Base-by-base conservation (phyloP, 257 asterid genomes). In the Parsonsia alboflavescens region DNA sequence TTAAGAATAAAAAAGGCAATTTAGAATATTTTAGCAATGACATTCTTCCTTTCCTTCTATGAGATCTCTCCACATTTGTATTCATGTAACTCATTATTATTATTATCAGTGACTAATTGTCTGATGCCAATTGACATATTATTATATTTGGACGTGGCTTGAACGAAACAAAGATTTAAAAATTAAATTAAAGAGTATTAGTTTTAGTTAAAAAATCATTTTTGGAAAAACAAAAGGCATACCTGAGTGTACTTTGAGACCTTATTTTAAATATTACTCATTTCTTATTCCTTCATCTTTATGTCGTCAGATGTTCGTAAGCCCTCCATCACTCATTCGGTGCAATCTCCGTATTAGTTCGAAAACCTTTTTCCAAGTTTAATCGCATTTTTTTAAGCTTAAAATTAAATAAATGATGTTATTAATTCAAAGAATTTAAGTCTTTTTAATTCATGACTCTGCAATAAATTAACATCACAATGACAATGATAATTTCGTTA, bases 281-380 rank as follows among this genome's bases (percentile, higher is more conserved):
- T 33, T 33, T 33, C 39, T 49, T 77, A 7, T 46, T 33, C n/a
- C 19, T 19, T 69, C 64, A 73, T 74, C 73, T 68, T 52, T 65
- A 77, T 30, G 75, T 77, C 82, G 77, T 81, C 82, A 77, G 62
- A 66, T n/a, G 33, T 52, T 70, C 68, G 63, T 75, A 77, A 72
- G 45, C 74, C 72, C 41, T 61, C 67, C 12, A n/a, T 33, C 12
- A 5, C 57, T 6, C 39, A 68, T 71, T 61, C 41, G 77, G 74
- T 75, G 74, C 77, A 70, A 44, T 33, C 77, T 75, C n/a, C n/a
- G n/a, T n/a, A n/a, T n/a, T n/a, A n/a, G n/a, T n/a, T n/a, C n/a
- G n/a, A n/a, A n/a, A n/a, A n/a, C n/a, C n/a, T n/a, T n/a, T n/a
- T n/a, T n/a, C n/a, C n/a, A n/a, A n/a, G n/a, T n/a, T n/a, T n/a